Evolutionary conservation across 2,329 filamentous ascomycete species (phyloP).

Genomic region (Podosphaera fusca): DNA sequence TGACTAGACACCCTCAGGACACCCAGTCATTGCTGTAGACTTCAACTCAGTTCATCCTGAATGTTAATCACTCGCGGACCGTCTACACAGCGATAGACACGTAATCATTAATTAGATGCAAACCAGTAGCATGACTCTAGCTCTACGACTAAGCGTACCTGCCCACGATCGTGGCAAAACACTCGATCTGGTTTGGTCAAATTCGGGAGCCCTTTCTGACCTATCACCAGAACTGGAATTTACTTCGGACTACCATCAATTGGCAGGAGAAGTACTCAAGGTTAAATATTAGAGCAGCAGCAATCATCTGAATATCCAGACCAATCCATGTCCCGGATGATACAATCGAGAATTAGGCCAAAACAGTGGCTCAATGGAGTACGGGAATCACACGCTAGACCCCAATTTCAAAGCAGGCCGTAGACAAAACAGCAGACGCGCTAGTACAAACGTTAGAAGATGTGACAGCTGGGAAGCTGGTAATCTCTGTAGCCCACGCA

Average conservation of each 20-base stretch:
- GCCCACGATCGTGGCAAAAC: not conserved
- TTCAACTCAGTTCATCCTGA: not conserved
- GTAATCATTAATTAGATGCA: not conserved
- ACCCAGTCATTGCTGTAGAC: not conserved
- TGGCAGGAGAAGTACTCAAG: no score
- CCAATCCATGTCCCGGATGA: no score
- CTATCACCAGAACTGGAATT: not conserved
- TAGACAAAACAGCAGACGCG: no score
- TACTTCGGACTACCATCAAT: not conserved
- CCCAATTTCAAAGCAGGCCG: no score
- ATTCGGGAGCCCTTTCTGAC: not conserved
- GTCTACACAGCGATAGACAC: not conserved
- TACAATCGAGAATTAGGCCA: no score
- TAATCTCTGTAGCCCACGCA: no score
- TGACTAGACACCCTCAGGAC: conserved; percentile 3
- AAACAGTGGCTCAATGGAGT: no score
- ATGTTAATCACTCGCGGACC: not conserved
- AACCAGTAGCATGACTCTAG: not conserved
- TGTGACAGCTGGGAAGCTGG: no score
- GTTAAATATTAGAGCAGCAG: no score
- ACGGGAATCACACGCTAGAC: no score
- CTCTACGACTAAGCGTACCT: not conserved
- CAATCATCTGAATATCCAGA: no score
- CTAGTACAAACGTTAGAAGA: no score
- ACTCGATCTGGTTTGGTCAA: not conserved